Conservation (phyloP, 371 early-diverging fungal species). For the Mucor sp. region DNA sequence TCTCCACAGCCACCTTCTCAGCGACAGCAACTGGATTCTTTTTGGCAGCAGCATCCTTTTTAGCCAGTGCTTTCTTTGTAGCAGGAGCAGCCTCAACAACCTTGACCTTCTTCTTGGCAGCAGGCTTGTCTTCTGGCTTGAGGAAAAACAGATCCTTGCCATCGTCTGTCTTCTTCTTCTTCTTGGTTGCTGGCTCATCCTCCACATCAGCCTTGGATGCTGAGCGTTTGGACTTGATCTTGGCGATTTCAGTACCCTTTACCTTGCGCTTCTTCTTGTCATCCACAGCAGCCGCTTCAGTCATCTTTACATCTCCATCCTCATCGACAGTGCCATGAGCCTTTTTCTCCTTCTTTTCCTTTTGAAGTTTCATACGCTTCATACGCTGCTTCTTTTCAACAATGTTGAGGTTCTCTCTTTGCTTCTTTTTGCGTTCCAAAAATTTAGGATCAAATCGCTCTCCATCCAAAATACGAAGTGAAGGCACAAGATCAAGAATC, state of each 20-base stretch:
- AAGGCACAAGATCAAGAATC: constrained; percentile 68
- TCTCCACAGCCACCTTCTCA: constrained; percentile 9
- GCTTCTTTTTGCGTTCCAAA: constrained; percentile 67
- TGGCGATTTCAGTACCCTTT: constrained; percentile 31
- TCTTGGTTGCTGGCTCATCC: constrained; percentile 12
- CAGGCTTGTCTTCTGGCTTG: constrained; percentile 14
- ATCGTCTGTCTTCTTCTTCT: constrained; percentile 15
- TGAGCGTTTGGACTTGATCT: constrained; percentile 23
- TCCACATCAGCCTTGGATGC: background rate
- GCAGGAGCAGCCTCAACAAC: background rate
- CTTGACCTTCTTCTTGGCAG: constrained; percentile 1
- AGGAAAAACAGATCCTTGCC: constrained; percentile 15
- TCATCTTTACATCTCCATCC: constrained; percentile 9
- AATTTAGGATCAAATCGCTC: constrained; percentile 82
- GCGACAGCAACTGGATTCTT: background rate
- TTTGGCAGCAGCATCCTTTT: background rate
- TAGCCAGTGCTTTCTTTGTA: constrained; percentile 1
- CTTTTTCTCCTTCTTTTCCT: constrained; percentile 34
- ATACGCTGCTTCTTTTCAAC: constrained; percentile 45
- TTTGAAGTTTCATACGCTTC: constrained; percentile 33
- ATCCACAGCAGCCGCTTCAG: constrained; percentile 11
- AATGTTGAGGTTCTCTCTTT: constrained; percentile 39
- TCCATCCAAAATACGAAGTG: constrained; percentile 79
- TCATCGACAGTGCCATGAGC: constrained; percentile 13
- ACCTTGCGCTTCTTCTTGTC: constrained; percentile 29